phyloP scores from a whole-genome alignment of 23 red algal genomes.

The Cyanidiococcus yangmingshanensis region DNA sequence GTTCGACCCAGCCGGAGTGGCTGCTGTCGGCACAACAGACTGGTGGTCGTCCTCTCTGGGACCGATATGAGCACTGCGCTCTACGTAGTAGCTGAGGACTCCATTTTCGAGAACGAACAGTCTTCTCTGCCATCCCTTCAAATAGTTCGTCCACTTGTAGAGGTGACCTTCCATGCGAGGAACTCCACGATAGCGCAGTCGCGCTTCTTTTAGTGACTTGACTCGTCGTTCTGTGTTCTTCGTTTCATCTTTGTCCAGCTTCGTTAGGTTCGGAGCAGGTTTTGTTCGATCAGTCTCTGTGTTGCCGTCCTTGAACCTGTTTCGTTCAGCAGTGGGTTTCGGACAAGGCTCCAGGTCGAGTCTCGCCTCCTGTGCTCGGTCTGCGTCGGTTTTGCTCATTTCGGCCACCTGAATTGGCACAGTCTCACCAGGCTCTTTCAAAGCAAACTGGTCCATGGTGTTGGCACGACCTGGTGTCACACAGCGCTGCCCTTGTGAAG shows the following conservation, averaged over 20 bases:
- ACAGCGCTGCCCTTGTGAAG: too few species aligned
- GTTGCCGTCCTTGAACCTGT: too few species aligned
- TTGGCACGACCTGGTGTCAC: too few species aligned
- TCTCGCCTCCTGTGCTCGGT: too few species aligned
- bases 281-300: too few species aligned
- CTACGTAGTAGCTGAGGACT: constrained; percentile 32
- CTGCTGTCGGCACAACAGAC: neutral
- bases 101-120: constrained; percentile 34
- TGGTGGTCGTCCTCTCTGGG: neutral
- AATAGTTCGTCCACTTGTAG: constrained; percentile 33
- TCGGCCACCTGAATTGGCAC: too few species aligned
- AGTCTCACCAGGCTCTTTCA: too few species aligned
- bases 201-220: neutral
- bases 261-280: too few species aligned
- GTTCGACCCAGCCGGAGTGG: neutral
- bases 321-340: too few species aligned
- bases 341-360: too few species aligned
- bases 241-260: neutral
- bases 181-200: neutral
- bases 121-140: constrained; percentile 37
- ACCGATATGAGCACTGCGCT: neutral
- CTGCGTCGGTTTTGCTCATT: too few species aligned
- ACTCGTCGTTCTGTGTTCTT: neutral
- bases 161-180: constrained; percentile 17
- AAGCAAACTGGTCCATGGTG: too few species aligned